Conservation (phyloP, 116 monocot genomes). For the Dioscorea cayenensis region DNA sequence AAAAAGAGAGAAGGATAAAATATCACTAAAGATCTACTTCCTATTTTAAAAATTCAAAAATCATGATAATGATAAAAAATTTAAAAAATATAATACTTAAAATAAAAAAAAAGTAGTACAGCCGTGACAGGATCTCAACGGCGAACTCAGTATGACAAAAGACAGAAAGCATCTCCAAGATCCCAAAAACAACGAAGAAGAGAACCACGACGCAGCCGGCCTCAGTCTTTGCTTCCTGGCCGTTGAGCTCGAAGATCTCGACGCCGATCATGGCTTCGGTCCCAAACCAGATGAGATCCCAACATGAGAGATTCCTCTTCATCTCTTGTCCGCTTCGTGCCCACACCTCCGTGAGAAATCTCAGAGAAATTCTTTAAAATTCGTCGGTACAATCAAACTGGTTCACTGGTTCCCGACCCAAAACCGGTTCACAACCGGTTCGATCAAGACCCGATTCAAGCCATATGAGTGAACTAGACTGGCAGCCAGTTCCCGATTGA, state of each 20-base stretch:
- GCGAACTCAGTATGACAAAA: conserved; percentile 76
- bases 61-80: too few relatives aligned
- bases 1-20: too few relatives aligned
- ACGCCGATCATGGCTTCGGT: conserved; percentile 64
- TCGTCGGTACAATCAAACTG: too few relatives aligned
- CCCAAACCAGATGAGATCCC: conserved; percentile 79
- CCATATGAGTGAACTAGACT: too few relatives aligned
- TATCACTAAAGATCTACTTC: too few relatives aligned
- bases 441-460: too few relatives aligned
- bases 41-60: too few relatives aligned
- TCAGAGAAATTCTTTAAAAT: too few relatives aligned
- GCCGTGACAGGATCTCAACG: conserved; percentile 58
- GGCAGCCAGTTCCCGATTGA: too few relatives aligned
- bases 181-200: conserved; percentile 56
- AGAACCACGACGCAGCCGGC: conserved; percentile 60
- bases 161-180: conserved; percentile 62
- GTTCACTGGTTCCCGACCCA: too few relatives aligned
- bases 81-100: neutral
- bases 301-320: conserved; percentile 61
- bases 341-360: conserved; percentile 30
- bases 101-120: conserved; percentile 17
- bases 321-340: conserved; percentile 53
- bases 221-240: conserved; percentile 30
- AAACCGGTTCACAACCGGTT: too few relatives aligned
- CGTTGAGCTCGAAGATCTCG: conserved; percentile 72